A percentile compares a stretch with the other conserved stretches of the same genome.
Evolutionary conservation across 1,284 basidiomycete genomes (phyloP).

Genomic region (Cryptococcus sp.): DNA sequence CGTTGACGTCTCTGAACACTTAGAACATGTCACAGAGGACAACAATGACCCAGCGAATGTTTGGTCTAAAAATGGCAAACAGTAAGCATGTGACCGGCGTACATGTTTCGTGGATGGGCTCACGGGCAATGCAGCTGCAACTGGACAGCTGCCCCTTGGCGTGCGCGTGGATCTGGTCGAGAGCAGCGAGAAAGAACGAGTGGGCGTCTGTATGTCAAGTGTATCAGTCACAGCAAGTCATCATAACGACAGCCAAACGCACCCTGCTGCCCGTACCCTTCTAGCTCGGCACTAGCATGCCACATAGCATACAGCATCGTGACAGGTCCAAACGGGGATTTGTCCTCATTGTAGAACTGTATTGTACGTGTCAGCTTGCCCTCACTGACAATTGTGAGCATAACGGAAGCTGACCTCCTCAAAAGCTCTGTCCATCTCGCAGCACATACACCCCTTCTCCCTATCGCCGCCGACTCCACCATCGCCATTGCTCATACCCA

Average conservation of each 20-base stretch:
- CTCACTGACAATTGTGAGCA: background rate
- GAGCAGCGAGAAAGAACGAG: conserved; percentile 71
- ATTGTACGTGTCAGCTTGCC: background rate
- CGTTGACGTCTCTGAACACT: conserved; percentile 69
- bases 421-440: conserved; percentile 93
- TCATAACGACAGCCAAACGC: background rate
- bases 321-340: conserved; percentile 76
- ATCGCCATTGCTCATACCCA: conserved; percentile 21
- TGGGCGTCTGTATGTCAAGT: conserved; percentile 39
- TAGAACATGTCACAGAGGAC: conserved; percentile 84
- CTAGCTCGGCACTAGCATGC: conserved; percentile 78
- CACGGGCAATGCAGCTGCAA: conserved; percentile 85
- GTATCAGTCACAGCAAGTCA: background rate
- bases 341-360: conserved; percentile 71
- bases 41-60: conserved; percentile 86
- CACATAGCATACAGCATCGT: conserved; percentile 84
- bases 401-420: conserved; percentile 62
- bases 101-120: conserved; percentile 11
- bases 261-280: conserved; percentile 89
- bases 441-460: conserved; percentile 77
- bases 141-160: conserved; percentile 61
- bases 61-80: conserved; percentile 57
- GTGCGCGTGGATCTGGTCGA: conserved; percentile 82
- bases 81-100: background rate
- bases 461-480: conserved; percentile 34